These are phyloP conservation scores for Rhodotorula toruloides DNA, from an alignment of 768 basidiomycete genomes.

Conservation along the genomic window DNA sequence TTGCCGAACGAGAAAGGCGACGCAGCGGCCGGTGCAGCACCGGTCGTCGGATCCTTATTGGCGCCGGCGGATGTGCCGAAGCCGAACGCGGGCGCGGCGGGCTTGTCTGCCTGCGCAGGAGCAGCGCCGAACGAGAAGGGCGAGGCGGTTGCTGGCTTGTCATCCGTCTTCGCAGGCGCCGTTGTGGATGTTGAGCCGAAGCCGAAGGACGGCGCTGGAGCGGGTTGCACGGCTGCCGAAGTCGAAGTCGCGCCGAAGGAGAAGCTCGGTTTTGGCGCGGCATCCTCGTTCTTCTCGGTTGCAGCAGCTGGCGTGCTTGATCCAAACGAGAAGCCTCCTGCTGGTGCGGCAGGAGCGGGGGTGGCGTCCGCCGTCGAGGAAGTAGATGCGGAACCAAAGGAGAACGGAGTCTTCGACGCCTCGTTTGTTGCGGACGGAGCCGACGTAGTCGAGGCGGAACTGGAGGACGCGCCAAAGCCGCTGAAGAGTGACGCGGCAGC, in stretches of 20 bases:
- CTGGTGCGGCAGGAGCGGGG: not conserved
- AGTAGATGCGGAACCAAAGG: not conserved
- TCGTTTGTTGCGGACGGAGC: no score
- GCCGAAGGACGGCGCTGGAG: not conserved
- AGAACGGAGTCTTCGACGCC: not conserved
- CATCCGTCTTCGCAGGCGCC: not conserved
- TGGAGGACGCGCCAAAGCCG: not conserved
- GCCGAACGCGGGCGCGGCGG: not conserved
- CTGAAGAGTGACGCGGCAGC: not conserved
- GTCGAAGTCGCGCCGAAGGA: not conserved
- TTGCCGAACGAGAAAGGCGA: not conserved
- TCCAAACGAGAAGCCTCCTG: no score
- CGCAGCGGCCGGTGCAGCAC: no score
- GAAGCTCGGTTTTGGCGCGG: not conserved
- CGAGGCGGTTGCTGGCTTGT: not conserved
- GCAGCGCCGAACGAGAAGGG: slow-evolving; percentile 1
- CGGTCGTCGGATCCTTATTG: no score
- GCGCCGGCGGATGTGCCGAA: no score
- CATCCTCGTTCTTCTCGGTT: no score
- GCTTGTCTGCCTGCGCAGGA: not conserved
- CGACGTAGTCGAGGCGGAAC: not conserved
- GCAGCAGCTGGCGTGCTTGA: no score
- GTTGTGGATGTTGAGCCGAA: not conserved
- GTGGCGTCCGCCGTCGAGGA: not conserved
- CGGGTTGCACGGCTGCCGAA: not conserved